Conservation (phyloP, 73 alveolate species). For the Stentor coeruleus region DNA sequence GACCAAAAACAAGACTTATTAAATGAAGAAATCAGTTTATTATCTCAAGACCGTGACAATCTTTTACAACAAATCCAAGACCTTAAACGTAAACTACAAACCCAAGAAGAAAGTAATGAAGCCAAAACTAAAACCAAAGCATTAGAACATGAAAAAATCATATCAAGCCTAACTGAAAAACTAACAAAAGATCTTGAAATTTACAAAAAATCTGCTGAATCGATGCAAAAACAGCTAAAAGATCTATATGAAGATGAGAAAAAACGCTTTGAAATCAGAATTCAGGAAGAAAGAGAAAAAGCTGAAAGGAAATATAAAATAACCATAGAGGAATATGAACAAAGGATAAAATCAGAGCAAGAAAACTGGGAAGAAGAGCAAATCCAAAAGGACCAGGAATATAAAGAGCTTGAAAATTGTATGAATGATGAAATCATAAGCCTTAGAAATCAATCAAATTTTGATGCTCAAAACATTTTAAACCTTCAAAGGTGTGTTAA, state of each 20-base stretch:
- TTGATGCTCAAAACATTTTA: neutral
- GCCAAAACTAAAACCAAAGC: neutral
- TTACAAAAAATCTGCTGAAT: slow-evolving; percentile 41
- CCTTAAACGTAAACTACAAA: neutral
- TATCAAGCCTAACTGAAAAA: slow-evolving; percentile 1
- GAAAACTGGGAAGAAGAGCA: slow-evolving; percentile 41
- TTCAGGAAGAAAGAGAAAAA: slow-evolving; percentile 56
- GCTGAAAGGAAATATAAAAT: slow-evolving; percentile 8
- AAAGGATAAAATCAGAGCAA: slow-evolving; percentile 35
- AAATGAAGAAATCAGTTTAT: neutral
- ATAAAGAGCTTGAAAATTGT: neutral
- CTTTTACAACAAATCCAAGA: neutral
- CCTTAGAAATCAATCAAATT: neutral
- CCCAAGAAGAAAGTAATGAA: neutral
- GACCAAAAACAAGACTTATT: neutral
- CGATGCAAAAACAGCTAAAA: slow-evolving; percentile 57
- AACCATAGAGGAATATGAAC: slow-evolving; percentile 48
- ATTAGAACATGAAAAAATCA: neutral
- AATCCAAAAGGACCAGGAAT: neutral
- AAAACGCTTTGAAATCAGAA: slow-evolving; percentile 64
- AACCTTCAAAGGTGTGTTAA: neutral
- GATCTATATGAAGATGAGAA: slow-evolving; percentile 65
- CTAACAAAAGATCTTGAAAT: slow-evolving; percentile 67
- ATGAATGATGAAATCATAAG: neutral
- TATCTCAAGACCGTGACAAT: neutral